These are phyloP conservation scores for Colletotrichum sp. DNA, from an alignment of 2,329 filamentous ascomycete species.

Conservation along the genomic window DNA sequence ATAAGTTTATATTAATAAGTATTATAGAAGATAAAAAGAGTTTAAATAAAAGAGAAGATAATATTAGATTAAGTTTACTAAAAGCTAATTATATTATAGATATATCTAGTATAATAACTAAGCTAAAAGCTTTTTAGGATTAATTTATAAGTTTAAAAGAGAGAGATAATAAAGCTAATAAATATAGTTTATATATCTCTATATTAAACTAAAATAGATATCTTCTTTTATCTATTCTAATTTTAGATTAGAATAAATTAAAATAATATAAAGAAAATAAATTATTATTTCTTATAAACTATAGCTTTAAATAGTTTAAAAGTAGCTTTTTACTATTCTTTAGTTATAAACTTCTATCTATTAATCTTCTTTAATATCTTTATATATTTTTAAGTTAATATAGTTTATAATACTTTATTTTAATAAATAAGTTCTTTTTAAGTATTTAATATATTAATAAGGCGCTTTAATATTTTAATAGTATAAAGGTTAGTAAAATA, in stretches of 20 bases:
- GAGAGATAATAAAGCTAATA: no score
- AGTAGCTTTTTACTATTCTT: neutral
- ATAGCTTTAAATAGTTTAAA: no score
- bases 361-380: neutral
- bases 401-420: neutral
- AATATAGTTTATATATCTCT: no score
- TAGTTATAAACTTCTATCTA: neutral
- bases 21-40: no score
- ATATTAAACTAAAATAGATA: no score
- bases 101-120: neutral
- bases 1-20: no score
- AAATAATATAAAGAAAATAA: no score
- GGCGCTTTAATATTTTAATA: rapidly evolving
- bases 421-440: neutral
- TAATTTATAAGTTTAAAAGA: no score
- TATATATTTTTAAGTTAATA: neutral
- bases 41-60: neutral
- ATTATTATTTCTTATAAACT: no score
- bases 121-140: rapidly evolving
- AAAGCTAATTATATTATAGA: no score
- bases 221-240: no score
- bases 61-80: neutral
- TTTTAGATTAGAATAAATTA: no score
- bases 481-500: neutral
- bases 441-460: neutral